Conservation (phyloP, 768 basidiomycete species). For the Boletus rubescentipes region DNA sequence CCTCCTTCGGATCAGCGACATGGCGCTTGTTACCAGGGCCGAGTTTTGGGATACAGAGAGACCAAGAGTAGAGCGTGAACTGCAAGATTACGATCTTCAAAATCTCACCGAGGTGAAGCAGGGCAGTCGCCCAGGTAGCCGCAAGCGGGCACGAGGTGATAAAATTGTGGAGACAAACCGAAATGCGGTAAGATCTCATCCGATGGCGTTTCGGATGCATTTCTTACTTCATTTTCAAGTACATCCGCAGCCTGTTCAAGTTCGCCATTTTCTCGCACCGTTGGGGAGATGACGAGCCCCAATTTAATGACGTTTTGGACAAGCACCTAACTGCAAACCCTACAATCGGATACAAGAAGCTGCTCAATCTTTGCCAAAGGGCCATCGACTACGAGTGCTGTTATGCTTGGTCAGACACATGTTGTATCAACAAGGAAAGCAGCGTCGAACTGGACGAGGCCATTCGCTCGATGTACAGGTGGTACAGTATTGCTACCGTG, state of each 20-base stretch:
- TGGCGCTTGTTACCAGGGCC: slow-evolving; percentile 9
- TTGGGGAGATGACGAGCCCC: slow-evolving; percentile 27
- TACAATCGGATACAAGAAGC: slow-evolving; percentile 17
- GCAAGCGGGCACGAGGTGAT: neutral
- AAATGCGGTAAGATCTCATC: slow-evolving; percentile 2
- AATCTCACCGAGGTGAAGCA: neutral
- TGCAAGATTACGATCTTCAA: neutral
- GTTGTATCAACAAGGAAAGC: slow-evolving; percentile 25
- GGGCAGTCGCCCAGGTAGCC: neutral
- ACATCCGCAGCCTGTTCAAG: slow-evolving; percentile 14
- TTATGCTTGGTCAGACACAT: slow-evolving; percentile 28
- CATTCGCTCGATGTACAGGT: slow-evolving; percentile 30
- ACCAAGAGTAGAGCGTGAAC: neutral
- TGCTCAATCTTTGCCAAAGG: slow-evolving; percentile 16
- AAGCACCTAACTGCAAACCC: neutral
- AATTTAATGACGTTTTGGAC: slow-evolving; percentile 1
- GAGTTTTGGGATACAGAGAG: slow-evolving; percentile 14
- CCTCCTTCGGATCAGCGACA: slow-evolving; percentile 18
- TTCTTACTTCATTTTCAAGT: slow-evolving; percentile 4
- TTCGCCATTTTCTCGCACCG: slow-evolving; percentile 22
- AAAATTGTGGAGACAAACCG: neutral
- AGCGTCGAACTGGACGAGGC: slow-evolving; percentile 32
- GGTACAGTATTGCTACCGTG: slow-evolving; percentile 24
- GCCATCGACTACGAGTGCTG: slow-evolving; percentile 16
- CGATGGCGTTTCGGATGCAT: neutral